These are phyloP conservation scores for Huiozyma sinensis DNA, from an alignment of 805 yeast species.

Conservation along the genomic window DNA sequence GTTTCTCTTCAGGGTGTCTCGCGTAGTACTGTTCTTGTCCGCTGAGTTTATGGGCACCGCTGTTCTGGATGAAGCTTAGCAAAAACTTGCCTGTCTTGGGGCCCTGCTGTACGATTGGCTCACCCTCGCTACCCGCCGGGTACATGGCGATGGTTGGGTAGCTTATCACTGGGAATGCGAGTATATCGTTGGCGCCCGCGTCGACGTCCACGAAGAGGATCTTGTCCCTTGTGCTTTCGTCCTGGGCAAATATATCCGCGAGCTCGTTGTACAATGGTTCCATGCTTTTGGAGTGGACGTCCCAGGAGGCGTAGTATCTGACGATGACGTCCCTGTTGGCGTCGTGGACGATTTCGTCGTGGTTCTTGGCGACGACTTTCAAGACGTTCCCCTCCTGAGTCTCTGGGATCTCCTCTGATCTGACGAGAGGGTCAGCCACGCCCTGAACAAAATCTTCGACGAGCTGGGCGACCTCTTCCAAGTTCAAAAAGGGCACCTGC, in stretches of 20 bases:
- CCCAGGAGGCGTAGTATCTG: slow-evolving; percentile 95
- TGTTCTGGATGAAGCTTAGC: slow-evolving; percentile 57
- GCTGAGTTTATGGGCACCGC: slow-evolving; percentile 56
- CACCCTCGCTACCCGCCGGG: slow-evolving; percentile 72
- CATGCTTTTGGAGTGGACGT: slow-evolving; percentile 89
- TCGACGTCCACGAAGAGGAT: slow-evolving; percentile 79
- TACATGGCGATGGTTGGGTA: slow-evolving; percentile 87
- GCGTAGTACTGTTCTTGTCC: slow-evolving; percentile 23
- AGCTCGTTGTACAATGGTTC: slow-evolving; percentile 85
- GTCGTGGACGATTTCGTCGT: slow-evolving; percentile 55
- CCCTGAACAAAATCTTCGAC: slow-evolving; percentile 56
- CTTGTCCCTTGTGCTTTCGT: slow-evolving; percentile 37
- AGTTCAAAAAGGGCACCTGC: slow-evolving; percentile 1
- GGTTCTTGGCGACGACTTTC: slow-evolving; percentile 76
- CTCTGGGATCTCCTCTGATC: slow-evolving; percentile 81
- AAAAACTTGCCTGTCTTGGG: slow-evolving; percentile 65
- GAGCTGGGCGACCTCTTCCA: slow-evolving; percentile 34
- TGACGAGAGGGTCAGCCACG: slow-evolving; percentile 57
- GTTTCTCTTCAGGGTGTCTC: slow-evolving; percentile 6
- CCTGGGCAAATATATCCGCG: slow-evolving; percentile 53
- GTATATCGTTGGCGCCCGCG: slow-evolving; percentile 80
- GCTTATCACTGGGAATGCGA: slow-evolving; percentile 64
- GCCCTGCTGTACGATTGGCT: slow-evolving; percentile 57
- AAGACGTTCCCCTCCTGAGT: slow-evolving; percentile 64
- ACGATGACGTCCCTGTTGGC: slow-evolving; percentile 61